phyloP scores from a whole-genome alignment of 148 eudicot genomes.

The Vaccinium corymbosum region DNA sequence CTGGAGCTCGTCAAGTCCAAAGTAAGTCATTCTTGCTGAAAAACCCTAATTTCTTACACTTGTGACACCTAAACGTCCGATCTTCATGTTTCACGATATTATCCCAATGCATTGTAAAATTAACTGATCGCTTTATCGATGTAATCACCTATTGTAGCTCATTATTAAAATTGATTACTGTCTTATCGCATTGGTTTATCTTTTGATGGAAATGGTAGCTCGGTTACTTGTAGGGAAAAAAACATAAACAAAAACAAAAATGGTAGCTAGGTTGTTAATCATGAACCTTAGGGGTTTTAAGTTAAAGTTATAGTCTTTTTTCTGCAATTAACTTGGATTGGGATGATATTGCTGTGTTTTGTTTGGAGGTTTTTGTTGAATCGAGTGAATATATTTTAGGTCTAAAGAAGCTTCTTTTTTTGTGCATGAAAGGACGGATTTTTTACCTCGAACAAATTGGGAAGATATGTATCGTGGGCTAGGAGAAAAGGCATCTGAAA shows the following conservation, averaged over 20 bases:
- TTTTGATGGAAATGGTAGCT: background rate
- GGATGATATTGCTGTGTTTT: background rate
- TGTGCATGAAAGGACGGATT: background rate
- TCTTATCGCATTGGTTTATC: background rate
- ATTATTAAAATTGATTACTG: background rate
- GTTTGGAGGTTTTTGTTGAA: background rate
- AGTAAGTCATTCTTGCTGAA: slow-evolving; percentile 27
- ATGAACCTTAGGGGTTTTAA: background rate
- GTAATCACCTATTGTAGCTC: background rate
- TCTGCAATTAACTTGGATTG: background rate
- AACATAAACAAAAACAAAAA: background rate
- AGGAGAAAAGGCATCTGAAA: background rate
- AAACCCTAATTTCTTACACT: slow-evolving; percentile 7
- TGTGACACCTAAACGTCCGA: background rate
- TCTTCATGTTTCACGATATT: background rate
- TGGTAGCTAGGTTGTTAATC: background rate
- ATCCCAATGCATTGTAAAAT: background rate
- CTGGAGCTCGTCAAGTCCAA: slow-evolving; percentile 32
- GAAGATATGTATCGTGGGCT: background rate
- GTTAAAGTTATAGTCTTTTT: background rate
- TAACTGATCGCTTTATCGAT: slow-evolving; percentile 1
- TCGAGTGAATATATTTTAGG: background rate
- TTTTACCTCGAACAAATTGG: background rate
- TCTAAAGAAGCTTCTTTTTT: background rate
- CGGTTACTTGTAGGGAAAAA: too few relatives aligned